Percentiles rank a stretch among this genome's conserved stretches.
phyloP scores from a whole-genome alignment of 2,329 filamentous ascomycete genomes.

The Colletotrichum somersetense region DNA sequence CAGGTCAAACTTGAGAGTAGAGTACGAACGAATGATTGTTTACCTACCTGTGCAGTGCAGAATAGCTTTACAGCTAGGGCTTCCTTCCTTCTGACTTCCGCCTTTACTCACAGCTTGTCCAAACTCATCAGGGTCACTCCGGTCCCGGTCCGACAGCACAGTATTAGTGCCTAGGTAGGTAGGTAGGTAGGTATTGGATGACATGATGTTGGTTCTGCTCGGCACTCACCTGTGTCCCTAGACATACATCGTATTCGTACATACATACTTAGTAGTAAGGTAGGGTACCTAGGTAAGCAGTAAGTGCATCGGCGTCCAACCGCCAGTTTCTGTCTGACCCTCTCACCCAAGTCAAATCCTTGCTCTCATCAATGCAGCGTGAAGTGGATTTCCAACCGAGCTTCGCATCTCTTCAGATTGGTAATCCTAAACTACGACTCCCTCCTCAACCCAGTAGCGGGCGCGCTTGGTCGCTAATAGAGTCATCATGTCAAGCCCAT shows the following conservation, averaged over 20 bases:
- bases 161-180: too few relatives aligned
- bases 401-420: slow-evolving; percentile 13
- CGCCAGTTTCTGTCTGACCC: not conserved
- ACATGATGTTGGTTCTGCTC: not conserved
- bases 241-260: too few relatives aligned
- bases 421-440: slow-evolving; percentile 15
- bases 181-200: too few relatives aligned
- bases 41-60: too few relatives aligned
- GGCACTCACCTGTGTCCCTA: too few relatives aligned
- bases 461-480: slow-evolving; percentile 12
- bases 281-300: not conserved
- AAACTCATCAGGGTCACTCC: slow-evolving; percentile 10
- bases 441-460: slow-evolving; percentile 17
- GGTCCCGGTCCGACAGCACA: not conserved
- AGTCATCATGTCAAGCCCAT: slow-evolving; percentile 37
- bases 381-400: not conserved
- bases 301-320: not conserved
- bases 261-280: too few relatives aligned
- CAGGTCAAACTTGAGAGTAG: slow-evolving; percentile 19
- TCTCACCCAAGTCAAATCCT: not conserved
- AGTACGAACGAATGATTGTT: not conserved
- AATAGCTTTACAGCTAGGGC: not conserved
- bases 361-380: not conserved
- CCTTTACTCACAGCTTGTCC: slow-evolving; percentile 2
- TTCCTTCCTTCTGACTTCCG: slow-evolving; percentile 4